phyloP scores from a whole-genome alignment of 31 red algal species.

The Odonthalia washingtoniensis region DNA sequence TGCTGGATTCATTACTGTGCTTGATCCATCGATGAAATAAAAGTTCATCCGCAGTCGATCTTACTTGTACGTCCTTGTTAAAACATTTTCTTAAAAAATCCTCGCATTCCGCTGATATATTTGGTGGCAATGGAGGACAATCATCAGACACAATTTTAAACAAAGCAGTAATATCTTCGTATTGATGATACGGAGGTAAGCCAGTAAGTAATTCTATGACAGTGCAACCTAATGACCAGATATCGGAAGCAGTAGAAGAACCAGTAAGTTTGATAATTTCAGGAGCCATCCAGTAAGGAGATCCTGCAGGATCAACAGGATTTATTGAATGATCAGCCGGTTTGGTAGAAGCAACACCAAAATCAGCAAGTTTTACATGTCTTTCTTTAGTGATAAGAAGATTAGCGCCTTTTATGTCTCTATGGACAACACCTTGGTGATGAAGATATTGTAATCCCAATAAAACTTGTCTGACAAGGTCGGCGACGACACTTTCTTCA shows the following conservation, averaged over 20 bases:
- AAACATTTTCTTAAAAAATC: conserved; percentile 95
- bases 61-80: conserved; percentile 85
- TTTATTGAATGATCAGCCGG: conserved; percentile 59
- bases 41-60: conserved; percentile 87
- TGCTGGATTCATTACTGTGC: background rate
- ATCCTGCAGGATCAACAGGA: conserved; percentile 87
- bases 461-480: conserved; percentile 85
- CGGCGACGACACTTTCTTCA: conserved; percentile 82
- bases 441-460: conserved; percentile 92
- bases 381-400: conserved; percentile 96
- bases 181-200: conserved; percentile 91
- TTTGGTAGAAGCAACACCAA: conserved; percentile 95
- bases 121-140: conserved; percentile 87
- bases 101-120: conserved; percentile 78
- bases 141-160: conserved; percentile 99
- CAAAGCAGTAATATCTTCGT: conserved; percentile 87
- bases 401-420: conserved; percentile 99
- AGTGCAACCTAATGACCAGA: conserved; percentile 97
- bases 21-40: conserved; percentile 87
- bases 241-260: conserved; percentile 91
- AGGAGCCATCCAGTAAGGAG: conserved; percentile 99
- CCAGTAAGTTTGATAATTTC: conserved; percentile 97
- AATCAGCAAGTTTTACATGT: conserved; percentile 97
- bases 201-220: conserved; percentile 98
- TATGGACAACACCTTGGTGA: conserved; percentile 96